Evolutionary conservation across 2,329 filamentous ascomycete genomes (phyloP).

Genomic region (Colletotrichum eleusines): DNA sequence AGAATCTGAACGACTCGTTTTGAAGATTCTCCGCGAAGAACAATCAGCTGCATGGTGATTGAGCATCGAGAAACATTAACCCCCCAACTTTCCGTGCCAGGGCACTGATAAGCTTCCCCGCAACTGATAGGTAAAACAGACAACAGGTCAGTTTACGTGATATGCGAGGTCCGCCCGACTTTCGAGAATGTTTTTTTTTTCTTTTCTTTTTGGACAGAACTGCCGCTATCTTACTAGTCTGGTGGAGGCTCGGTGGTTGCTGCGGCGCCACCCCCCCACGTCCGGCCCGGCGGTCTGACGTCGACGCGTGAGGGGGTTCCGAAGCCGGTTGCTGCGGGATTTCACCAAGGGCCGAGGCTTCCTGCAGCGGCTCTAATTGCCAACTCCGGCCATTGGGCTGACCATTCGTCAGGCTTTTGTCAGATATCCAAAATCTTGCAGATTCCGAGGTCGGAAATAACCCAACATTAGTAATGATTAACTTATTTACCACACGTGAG

Average conservation of each 20-base stretch:
- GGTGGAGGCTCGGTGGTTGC: not conserved
- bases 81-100: conserved; percentile 20
- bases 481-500: too few relatives aligned
- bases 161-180: not conserved
- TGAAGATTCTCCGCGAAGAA: not conserved
- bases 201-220: not conserved
- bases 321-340: not conserved
- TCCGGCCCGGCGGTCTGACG: conserved; percentile 13
- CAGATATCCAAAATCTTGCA: not conserved
- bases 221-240: not conserved
- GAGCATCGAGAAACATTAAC: not conserved
- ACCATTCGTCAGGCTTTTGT: not conserved
- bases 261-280: not conserved
- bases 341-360: not conserved
- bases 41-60: not conserved
- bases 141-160: not conserved
- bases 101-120: conserved; percentile 28
- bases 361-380: not conserved
- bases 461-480: too few relatives aligned
- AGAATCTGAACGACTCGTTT: not conserved
- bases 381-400: conserved; percentile 3
- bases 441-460: conserved; percentile 3
- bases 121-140: conserved; percentile 9
- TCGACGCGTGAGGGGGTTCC: not conserved
- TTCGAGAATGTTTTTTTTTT: not conserved